Conservation (phyloP, 192 early-diverging fungal species). For the Thoreauomyces humboldtii region DNA sequence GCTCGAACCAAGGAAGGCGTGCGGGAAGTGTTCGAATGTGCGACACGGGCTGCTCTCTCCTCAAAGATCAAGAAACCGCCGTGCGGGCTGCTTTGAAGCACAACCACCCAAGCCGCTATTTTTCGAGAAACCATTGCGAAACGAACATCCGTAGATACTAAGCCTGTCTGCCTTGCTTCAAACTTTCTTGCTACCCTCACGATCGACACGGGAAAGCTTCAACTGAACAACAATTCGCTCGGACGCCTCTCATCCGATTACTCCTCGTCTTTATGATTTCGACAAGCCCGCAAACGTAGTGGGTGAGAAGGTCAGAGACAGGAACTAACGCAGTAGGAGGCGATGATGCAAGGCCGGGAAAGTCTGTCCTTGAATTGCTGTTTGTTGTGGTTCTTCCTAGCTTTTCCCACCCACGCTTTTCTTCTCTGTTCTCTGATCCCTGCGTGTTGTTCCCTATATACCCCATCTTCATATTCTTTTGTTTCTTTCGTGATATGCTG, state of each 20-base stretch:
- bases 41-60: conserved; percentile 77
- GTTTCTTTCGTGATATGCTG: background rate
- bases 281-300: no score
- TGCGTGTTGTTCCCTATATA: background rate
- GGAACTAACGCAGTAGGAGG: no score
- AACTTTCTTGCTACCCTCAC: no score
- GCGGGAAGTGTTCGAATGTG: conserved; percentile 79
- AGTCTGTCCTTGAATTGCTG: background rate
- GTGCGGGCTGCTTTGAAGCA: conserved; percentile 4
- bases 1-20: conserved; percentile 86
- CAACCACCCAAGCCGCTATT: background rate
- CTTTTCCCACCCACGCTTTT: background rate
- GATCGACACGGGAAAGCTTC: no score
- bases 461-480: background rate
- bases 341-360: background rate
- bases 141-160: no score
- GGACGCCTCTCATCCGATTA: no score
- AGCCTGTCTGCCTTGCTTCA: no score
- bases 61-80: conserved; percentile 14
- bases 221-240: no score
- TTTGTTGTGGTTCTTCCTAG: background rate
- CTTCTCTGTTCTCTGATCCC: background rate
- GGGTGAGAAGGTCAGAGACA: no score
- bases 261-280: no score
- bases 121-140: no score